A percentile compares a stretch with the other conserved stretches of the same genome.
Evolutionary conservation across 805 yeast genomes (phyloP).

Genomic region (Pichia eremophila): DNA sequence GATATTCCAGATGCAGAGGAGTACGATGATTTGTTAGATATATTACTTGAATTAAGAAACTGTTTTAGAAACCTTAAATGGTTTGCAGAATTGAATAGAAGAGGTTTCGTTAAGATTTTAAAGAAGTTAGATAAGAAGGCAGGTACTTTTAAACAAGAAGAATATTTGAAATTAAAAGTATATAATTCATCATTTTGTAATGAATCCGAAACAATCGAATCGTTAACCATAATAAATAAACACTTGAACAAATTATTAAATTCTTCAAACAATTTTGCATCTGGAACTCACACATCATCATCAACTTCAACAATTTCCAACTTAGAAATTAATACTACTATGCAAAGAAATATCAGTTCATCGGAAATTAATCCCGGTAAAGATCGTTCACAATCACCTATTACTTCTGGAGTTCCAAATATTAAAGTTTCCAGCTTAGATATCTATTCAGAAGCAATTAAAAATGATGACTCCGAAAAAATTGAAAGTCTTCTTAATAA

Average conservation of each 20-base stretch:
- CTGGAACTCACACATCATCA: neutral
- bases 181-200: conserved; percentile 71
- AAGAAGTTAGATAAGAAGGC: conserved; percentile 85
- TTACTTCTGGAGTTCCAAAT: no score
- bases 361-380: no score
- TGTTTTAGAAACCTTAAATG: conserved; percentile 79
- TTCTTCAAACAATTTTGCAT: conserved; percentile 1
- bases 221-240: conserved; percentile 43
- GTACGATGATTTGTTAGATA: conserved; percentile 52
- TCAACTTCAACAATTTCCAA: conserved; percentile 6
- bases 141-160: conserved; percentile 46
- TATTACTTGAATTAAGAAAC: conserved; percentile 66
- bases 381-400: no score
- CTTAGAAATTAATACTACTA: neutral
- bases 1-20: conserved; percentile 38
- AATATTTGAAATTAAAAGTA: conserved; percentile 58
- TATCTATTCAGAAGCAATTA: conserved; percentile 17
- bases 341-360: no score
- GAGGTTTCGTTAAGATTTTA: conserved; percentile 81
- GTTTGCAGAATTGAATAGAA: conserved; percentile 87
- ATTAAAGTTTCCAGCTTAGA: conserved; percentile 8
- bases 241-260: conserved; percentile 39
- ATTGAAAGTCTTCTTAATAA: conserved; percentile 37
- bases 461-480: conserved; percentile 24
- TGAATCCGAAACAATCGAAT: conserved; percentile 47